A percentile compares a stretch with the other conserved stretches of the same genome.
Conservation (phyloP, 768 basidiomycete species). For the Macrolepiota albuminosa region DNA sequence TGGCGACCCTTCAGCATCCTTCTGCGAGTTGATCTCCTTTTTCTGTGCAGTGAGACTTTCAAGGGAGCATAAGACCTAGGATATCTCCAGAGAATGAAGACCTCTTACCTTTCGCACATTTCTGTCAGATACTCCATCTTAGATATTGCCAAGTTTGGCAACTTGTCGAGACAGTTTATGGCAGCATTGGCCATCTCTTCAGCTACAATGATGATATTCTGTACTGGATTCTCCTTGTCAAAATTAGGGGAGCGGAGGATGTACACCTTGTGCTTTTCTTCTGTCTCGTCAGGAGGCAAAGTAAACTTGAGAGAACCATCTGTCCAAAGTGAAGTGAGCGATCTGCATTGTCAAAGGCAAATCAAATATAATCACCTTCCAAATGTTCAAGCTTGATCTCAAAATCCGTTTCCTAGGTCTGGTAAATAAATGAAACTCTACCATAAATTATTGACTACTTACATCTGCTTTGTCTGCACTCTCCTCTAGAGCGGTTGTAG, state of each 20-base stretch:
- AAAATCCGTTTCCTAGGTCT: not conserved
- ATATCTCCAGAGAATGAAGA: not conserved
- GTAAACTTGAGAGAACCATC: constrained; percentile 3
- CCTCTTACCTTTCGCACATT: not conserved
- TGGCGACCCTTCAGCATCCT: not conserved
- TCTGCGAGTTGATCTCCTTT: not conserved
- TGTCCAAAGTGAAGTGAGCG: not conserved
- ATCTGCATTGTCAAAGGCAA: not conserved
- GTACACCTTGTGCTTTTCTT: not conserved
- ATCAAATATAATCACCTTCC: not conserved
- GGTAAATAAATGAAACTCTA: not conserved
- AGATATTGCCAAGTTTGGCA: not conserved
- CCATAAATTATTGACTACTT: not conserved
- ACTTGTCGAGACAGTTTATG: not conserved
- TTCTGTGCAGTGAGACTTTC: not conserved
- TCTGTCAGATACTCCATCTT: not conserved
- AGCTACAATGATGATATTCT: not conserved
- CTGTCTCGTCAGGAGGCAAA: not conserved
- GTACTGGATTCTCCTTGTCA: not conserved
- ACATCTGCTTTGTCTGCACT: not conserved
- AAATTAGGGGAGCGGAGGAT: not conserved
- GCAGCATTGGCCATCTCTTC: not conserved
- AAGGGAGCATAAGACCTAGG: not conserved
- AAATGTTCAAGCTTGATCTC: not conserved
- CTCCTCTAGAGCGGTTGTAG: not conserved